These are phyloP conservation scores for Russula foetens DNA, from an alignment of 768 basidiomycete species.

Conservation along the genomic window DNA sequence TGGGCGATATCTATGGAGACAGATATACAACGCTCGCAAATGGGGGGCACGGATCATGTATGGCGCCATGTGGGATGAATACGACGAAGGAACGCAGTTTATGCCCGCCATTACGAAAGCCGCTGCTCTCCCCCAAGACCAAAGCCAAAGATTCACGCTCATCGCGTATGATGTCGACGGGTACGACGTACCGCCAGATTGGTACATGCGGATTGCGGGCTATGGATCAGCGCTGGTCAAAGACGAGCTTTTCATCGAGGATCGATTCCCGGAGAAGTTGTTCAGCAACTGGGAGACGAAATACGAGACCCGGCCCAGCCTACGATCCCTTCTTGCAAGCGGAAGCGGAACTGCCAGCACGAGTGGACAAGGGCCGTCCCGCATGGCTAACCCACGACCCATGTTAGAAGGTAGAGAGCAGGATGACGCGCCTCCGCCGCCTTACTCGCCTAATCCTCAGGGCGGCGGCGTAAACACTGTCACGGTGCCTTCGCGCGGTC, in stretches of 20 bases:
- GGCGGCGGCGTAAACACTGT: background rate
- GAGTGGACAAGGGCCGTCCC: slow-evolving; percentile 23
- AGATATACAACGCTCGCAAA: slow-evolving; percentile 59
- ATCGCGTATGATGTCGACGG: slow-evolving; percentile 75
- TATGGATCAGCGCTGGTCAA: slow-evolving; percentile 14
- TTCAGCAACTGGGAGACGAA: slow-evolving; percentile 14
- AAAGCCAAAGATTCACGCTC: slow-evolving; percentile 49
- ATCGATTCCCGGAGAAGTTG: slow-evolving; percentile 16
- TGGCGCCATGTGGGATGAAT: slow-evolving; percentile 88
- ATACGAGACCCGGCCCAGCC: slow-evolving; percentile 6
- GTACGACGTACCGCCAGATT: slow-evolving; percentile 68
- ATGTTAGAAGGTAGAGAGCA: slow-evolving; percentile 33
- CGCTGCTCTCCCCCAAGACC: slow-evolving; percentile 43
- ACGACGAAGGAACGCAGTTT: slow-evolving; percentile 79
- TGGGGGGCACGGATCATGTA: slow-evolving; percentile 61
- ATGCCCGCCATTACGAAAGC: slow-evolving; percentile 62
- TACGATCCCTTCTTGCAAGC: slow-evolving; percentile 5
- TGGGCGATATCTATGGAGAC: slow-evolving; percentile 73
- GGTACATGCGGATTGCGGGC: slow-evolving; percentile 38
- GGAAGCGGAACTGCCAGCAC: background rate
- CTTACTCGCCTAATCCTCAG: slow-evolving; percentile 54
- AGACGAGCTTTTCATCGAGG: slow-evolving; percentile 3
- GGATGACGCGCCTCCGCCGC: slow-evolving; percentile 58
- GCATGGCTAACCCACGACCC: slow-evolving; percentile 41
- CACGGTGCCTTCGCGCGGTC: background rate